Percentiles rank a stretch among this genome's conserved stretches.
Conservation (phyloP, 352 stramenopile species). For the Pythium pyrilobum region DNA sequence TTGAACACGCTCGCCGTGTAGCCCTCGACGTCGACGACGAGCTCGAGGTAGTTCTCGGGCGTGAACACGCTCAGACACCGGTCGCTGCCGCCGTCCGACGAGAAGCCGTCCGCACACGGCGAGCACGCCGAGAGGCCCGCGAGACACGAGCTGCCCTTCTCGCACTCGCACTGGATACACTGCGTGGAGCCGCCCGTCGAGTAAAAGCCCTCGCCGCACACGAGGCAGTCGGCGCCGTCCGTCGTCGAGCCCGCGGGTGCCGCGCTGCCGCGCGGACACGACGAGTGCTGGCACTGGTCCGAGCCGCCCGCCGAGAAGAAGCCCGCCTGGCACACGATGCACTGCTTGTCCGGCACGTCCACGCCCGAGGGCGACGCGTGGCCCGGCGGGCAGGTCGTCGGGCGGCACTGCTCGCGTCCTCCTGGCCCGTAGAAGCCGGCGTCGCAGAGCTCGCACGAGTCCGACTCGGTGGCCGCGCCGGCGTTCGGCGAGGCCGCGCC, state of each 20-base stretch:
- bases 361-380: conserved; percentile 33
- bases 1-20: conserved; percentile 47
- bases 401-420: conserved; percentile 18
- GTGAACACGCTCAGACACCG: conserved; percentile 23
- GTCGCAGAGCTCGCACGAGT: conserved; percentile 28
- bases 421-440: conserved; percentile 26
- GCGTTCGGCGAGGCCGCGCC: conserved; percentile 26
- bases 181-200: conserved; percentile 40
- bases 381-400: conserved; percentile 29
- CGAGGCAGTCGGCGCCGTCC: conserved; percentile 22
- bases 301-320: conserved; percentile 31
- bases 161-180: conserved; percentile 38
- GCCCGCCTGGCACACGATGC: conserved; percentile 28
- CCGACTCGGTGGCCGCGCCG: conserved; percentile 15
- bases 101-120: conserved; percentile 19
- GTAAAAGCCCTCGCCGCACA: conserved; percentile 41
- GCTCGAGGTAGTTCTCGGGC: conserved; percentile 28
- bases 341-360: conserved; percentile 34
- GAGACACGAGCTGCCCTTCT: conserved; percentile 22
- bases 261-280: conserved; percentile 28
- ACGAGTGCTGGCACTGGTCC: conserved; percentile 29
- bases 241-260: conserved; percentile 27
- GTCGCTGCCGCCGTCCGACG: conserved; percentile 24
- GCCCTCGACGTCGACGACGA: conserved; percentile 35
- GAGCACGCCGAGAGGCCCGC: conserved; percentile 27